Evolutionary conservation across 805 yeast species (phyloP), one percentile per base, ranked within the genome.

Genomic region (Candida maesae): DNA sequence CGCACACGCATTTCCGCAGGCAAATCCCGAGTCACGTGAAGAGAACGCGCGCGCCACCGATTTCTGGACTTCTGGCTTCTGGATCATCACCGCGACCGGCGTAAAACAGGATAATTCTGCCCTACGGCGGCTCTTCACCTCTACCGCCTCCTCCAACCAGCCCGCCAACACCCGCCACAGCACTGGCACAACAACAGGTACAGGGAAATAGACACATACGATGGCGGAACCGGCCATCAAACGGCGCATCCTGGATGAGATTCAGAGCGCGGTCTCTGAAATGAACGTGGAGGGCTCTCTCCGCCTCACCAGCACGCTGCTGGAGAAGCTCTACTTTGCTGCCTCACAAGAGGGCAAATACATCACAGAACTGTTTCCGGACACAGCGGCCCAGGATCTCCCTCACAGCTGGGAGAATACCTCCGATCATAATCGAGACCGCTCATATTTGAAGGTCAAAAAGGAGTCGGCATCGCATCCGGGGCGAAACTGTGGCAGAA

Each of bases 401-500:
- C 48, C 49, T 4, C 30, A 26, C 8, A 14, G 29, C 4, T 44
- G 51, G 49, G 25, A 23, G 3, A 39, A 41, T 8, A 40, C 44
- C 2, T 33, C 33, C 6, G 32, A 9, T 10, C 27, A n/a, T n/a
- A 35, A 37, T 11, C 16, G 36, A 9, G 17, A 17, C 13, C 36
- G 39, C 18, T 12, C 19, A 17, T 39, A 37, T 18, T 35, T 37
- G 12, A 6, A 14, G 11, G 34, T 23, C 8, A 47, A 47, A 23
- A 38, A 40, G 24, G 46, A 38, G 14, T 34, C 45, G 10, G 41
- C 33, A 20, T 30, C 49, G 0, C 86, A 84, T 41, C 56, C 63
- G 3, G 81, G 79, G n/a, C 73, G 81, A 50, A 78, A 79, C 15
- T 85, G 95, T 65, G 83, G 89, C 3, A 68, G 79, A 40, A 68